Percentiles rank a stretch among this genome's conserved stretches.
Conservation (phyloP, 805 yeast genomes). For the Candida pseudofarinosa region DNA sequence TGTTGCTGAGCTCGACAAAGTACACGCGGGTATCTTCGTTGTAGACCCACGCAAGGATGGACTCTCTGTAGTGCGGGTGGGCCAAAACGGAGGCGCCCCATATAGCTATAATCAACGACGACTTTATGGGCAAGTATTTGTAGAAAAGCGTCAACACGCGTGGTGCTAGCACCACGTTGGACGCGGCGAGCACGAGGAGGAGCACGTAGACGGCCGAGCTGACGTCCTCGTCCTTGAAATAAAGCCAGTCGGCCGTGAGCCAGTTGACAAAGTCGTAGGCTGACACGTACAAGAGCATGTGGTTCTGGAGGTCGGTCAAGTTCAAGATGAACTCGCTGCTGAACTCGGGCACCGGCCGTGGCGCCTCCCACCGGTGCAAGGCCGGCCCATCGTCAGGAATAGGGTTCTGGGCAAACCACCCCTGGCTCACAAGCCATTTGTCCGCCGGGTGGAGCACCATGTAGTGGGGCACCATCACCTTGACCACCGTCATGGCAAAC, state of each 20-base stretch:
- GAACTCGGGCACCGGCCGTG: conserved; percentile 73
- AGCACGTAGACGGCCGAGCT: conserved; percentile 50
- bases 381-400: conserved; percentile 44
- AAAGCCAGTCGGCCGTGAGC: conserved; percentile 53
- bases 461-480: conserved; percentile 67
- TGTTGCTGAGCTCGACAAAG: conserved; percentile 45
- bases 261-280: conserved; percentile 55
- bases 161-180: conserved; percentile 25
- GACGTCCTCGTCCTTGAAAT: conserved; percentile 57
- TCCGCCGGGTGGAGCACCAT: conserved; percentile 62
- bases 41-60: conserved; percentile 43
- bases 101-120: conserved; percentile 31
- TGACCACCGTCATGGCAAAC: conserved; percentile 46
- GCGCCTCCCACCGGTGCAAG: conserved; percentile 44
- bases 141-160: conserved; percentile 27
- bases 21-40: conserved; percentile 64
- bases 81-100: conserved; percentile 46
- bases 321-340: conserved; percentile 75
- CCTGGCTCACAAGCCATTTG: conserved; percentile 14
- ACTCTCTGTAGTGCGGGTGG: conserved; percentile 54
- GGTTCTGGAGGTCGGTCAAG: conserved; percentile 80
- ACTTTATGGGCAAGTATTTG: conserved; percentile 23
- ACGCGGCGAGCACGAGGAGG: conserved; percentile 20
- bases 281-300: conserved; percentile 61
- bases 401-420: conserved; percentile 23